A percentile compares a stretch with the other conserved stretches of the same genome.
Conservation (phyloP, 2,329 filamentous ascomycete genomes). For the Colletotrichum abscissum region DNA sequence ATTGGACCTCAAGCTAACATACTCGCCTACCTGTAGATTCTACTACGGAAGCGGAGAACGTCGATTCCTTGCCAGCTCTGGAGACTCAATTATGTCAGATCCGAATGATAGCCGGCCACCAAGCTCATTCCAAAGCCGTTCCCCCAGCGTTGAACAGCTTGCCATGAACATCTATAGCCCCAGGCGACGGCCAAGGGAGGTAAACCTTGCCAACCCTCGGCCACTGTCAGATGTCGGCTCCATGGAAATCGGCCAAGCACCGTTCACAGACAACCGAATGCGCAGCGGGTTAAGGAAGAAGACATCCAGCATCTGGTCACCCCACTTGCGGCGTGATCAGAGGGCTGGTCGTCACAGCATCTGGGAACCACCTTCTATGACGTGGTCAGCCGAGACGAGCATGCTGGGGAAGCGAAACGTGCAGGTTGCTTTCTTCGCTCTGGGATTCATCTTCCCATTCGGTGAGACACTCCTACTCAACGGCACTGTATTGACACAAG, state of each 20-base stretch:
- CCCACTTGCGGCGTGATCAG: constrained; percentile 75
- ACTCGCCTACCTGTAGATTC: constrained; percentile 55
- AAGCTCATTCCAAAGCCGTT: constrained; percentile 58
- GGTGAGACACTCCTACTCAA: constrained; percentile 56
- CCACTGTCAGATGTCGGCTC: constrained; percentile 48
- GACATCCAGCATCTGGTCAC: constrained; percentile 76
- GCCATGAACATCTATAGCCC: constrained; percentile 58
- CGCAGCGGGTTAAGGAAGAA: constrained; percentile 55
- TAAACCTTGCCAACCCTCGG: constrained; percentile 40
- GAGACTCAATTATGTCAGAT: constrained; percentile 59
- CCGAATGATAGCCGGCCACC: constrained; percentile 58
- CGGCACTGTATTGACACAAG: constrained; percentile 30
- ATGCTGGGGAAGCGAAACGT: constrained; percentile 75
- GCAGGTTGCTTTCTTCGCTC: constrained; percentile 79
- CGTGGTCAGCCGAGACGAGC: constrained; percentile 70
- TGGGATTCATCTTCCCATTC: constrained; percentile 83
- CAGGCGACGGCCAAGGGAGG: constrained; percentile 56
- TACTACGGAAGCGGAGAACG: constrained; percentile 78
- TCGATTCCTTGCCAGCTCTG: constrained; percentile 60
- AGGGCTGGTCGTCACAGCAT: constrained; percentile 68
- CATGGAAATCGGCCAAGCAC: constrained; percentile 55
- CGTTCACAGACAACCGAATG: constrained; percentile 40
- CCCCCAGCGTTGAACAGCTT: constrained; percentile 62
- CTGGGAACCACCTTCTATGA: constrained; percentile 80
- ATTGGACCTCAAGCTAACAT: constrained; percentile 19